phyloP scores from a whole-genome alignment of 2,329 filamentous ascomycete species.

The Neobulgaria alba region DNA sequence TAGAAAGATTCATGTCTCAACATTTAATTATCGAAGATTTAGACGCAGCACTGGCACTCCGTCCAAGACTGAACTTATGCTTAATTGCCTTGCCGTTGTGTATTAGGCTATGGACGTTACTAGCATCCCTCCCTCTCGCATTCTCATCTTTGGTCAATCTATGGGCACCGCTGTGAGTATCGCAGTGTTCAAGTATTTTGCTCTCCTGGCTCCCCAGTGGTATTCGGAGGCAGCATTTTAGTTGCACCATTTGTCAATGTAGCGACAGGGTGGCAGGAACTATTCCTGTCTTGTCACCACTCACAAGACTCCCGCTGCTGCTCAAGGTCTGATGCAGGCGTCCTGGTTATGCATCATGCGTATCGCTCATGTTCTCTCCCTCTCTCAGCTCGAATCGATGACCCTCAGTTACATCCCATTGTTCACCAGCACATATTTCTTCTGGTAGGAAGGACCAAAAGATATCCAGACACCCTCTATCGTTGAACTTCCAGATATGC shows the following conservation, averaged over 20 bases:
- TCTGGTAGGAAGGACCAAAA: conserved; percentile 32
- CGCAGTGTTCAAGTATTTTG: conserved; percentile 54
- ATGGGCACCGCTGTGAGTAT: conserved; percentile 77
- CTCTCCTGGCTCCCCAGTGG: conserved; percentile 29
- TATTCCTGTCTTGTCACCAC: conserved; percentile 68
- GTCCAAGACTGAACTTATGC: conserved; percentile 68
- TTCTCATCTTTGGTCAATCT: conserved; percentile 76
- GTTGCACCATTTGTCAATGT: conserved; percentile 50
- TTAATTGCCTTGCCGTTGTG: conserved; percentile 65
- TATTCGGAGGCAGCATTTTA: conserved; percentile 47
- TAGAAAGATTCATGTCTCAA: conserved; percentile 64
- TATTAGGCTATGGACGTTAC: conserved; percentile 60
- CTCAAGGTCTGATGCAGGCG: too few relatives aligned
- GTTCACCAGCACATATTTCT: conserved; percentile 29
- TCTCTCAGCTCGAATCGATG: conserved; percentile 31
- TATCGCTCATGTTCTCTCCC: conserved; percentile 25
- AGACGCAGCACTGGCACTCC: conserved; percentile 69
- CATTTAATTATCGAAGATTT: conserved; percentile 85
- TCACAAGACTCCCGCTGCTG: conserved; percentile 48
- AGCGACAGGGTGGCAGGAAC: conserved; percentile 45
- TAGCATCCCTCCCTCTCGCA: conserved; percentile 60
- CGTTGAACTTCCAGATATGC: conserved; percentile 26
- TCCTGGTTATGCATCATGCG: conserved; percentile 28
- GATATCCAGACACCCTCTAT: conserved; percentile 29
- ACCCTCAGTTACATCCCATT: conserved; percentile 31